Conservation (phyloP, 805 yeast species). For the Scheffersomyces ergatensis region DNA sequence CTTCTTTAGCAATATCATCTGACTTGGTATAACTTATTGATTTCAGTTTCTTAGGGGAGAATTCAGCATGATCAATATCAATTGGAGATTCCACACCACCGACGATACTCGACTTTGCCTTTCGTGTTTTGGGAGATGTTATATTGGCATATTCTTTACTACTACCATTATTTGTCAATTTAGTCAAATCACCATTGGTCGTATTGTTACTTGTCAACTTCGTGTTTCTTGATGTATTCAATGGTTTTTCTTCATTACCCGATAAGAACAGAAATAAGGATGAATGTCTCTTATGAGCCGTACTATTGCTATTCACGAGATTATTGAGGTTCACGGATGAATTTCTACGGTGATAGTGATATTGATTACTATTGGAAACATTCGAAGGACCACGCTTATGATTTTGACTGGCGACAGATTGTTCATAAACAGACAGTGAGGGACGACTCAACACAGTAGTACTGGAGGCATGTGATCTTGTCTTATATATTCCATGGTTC, state of each 20-base stretch:
- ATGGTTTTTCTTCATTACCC: constrained; percentile 19
- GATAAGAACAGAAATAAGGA: constrained; percentile 55
- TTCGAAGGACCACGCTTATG: constrained; percentile 48
- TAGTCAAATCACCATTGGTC: background rate
- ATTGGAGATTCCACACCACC: constrained; percentile 6
- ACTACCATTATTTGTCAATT: background rate
- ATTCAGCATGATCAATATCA: constrained; percentile 29
- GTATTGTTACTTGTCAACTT: background rate
- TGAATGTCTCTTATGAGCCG: constrained; percentile 56
- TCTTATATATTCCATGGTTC: constrained; percentile 11
- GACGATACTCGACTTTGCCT: background rate
- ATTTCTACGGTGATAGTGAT: constrained; percentile 20
- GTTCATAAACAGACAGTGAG: constrained; percentile 52
- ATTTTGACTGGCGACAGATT: constrained; percentile 24
- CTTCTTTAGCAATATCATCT: constrained; percentile 8
- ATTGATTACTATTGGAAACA: constrained; percentile 10
- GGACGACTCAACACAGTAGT: constrained; percentile 33
- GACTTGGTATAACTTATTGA: constrained; percentile 15
- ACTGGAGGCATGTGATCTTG: constrained; percentile 21
- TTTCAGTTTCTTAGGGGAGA: constrained; percentile 36
- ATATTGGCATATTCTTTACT: background rate
- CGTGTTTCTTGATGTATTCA: background rate
- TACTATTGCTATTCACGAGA: too few species aligned
- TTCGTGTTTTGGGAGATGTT: background rate
- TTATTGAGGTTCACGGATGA: constrained; percentile 18